These are phyloP conservation scores for Thermothelomyces thermophilus DNA, from an alignment of 2,329 filamentous ascomycete species.

Conservation along the genomic window DNA sequence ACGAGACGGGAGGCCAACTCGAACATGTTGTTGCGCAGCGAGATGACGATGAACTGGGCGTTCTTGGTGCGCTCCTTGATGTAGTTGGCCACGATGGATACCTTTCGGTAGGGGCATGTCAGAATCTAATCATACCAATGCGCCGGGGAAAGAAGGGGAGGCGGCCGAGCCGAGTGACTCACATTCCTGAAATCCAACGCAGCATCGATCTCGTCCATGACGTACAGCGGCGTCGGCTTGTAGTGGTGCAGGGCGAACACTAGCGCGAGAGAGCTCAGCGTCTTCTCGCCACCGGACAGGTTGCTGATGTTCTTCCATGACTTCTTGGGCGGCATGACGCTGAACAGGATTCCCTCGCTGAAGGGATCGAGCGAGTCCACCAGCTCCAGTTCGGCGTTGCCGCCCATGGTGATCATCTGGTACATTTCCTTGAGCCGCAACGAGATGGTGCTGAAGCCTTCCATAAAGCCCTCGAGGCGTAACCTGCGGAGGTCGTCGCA, in stretches of 20 bases:
- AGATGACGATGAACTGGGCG: slow-evolving; percentile 98
- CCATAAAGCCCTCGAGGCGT: slow-evolving; percentile 95
- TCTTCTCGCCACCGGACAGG: slow-evolving; percentile 94
- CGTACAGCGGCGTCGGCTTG: slow-evolving; percentile 93
- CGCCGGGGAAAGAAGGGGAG: not conserved
- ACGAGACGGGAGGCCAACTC: slow-evolving; percentile 92
- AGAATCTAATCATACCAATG: no score
- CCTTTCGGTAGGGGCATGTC: slow-evolving; percentile 42
- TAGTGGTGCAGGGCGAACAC: slow-evolving; percentile 99
- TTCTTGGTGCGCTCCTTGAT: slow-evolving; percentile 99
- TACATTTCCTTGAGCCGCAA: slow-evolving; percentile 98
- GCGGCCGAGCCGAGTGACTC: no score
- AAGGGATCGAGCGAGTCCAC: slow-evolving; percentile 96
- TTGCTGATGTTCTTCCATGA: slow-evolving; percentile 99
- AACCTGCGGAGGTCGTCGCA: slow-evolving; percentile 87
- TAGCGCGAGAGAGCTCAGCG: slow-evolving; percentile 80
- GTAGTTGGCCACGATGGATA: slow-evolving; percentile 96
- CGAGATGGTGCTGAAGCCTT: slow-evolving; percentile 90
- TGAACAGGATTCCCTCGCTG: slow-evolving; percentile 93
- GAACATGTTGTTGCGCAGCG: slow-evolving; percentile 98
- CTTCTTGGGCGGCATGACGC: slow-evolving; percentile 99
- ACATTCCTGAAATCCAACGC: slow-evolving; percentile 97
- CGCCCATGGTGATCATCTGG: slow-evolving; percentile 99
- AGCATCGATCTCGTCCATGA: slow-evolving; percentile 99
- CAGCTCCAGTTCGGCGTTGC: slow-evolving; percentile 93